Base-by-base conservation (phyloP, 306 rosid species). In the Quercus robur region DNA sequence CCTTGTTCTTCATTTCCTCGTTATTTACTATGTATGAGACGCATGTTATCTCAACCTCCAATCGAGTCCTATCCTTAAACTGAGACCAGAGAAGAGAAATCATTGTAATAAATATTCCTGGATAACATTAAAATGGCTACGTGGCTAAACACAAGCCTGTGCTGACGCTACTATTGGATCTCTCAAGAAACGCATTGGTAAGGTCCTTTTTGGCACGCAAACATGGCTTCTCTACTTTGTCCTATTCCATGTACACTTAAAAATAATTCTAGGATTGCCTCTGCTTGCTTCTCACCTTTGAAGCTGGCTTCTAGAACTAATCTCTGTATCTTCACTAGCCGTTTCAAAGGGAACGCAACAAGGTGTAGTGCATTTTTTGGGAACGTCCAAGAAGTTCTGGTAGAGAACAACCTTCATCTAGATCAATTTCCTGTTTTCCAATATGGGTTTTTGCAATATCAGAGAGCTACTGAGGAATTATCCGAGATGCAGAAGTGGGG, bases 401-500 rank as follows among this genome's bases (percentile, higher is more conserved):
- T 89, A 74, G 85, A 81, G 28, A 84, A 28, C 80, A 63, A 82
- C 46, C 74, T 89, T 30, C 86, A 79, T 51, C 33, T 89, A 63
- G 91, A 91, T 30, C 91, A 93, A 35, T 81, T 85, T 85, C 86
- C 93, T 17, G 82, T 79, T 35, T 18, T 93, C 26, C 92, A 78
- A 76, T 86, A 93, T 61, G 96, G 91, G 69, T 30, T 79, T 28
- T 61, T 83, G 79, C 88, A 90, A 46, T 84, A 91, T 20, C 81
- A 88, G 70, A 82, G 84, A 61, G 75, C 78, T 23, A 81, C 86
- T 5, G 93, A 75, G 75, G 93, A 86, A 0, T 73, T 93, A 25
- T 76, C 93, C 28, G 96, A 93, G 11, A 75, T 77, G 18, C 92
- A 91, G 90, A 91, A 80, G 51, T 93, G 91, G 97, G 92, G 88